Conservation (phyloP, 768 basidiomycete species). For the Boletus rubescentipes region DNA sequence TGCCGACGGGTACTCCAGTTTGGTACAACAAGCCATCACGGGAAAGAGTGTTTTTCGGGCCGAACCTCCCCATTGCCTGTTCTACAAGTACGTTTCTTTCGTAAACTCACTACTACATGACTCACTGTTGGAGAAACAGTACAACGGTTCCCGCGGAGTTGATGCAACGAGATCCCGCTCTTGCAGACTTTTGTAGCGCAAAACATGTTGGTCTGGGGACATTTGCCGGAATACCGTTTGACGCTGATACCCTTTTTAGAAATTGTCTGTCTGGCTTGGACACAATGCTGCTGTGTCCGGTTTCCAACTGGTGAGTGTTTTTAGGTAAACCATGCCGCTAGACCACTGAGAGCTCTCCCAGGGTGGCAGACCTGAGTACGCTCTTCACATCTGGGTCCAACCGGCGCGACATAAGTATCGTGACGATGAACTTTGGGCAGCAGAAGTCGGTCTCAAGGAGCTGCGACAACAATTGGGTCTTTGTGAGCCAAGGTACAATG, state of each 20-base stretch:
- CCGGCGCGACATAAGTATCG: slow-evolving; percentile 27
- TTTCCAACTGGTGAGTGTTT: slow-evolving; percentile 22
- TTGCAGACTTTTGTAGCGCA: slow-evolving; percentile 32
- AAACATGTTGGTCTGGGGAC: slow-evolving; percentile 13
- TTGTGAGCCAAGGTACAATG: slow-evolving; percentile 40
- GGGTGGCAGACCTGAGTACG: slow-evolving; percentile 40
- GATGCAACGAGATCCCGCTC: slow-evolving; percentile 42
- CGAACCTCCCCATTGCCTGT: slow-evolving; percentile 28
- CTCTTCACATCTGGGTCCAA: slow-evolving; percentile 26
- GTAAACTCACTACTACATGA: background rate
- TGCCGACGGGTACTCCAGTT: slow-evolving; percentile 55
- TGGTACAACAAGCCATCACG: slow-evolving; percentile 37
- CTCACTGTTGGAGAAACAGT: slow-evolving; percentile 24
- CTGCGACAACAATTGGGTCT: slow-evolving; percentile 29
- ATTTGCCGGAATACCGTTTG: background rate
- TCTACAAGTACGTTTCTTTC: slow-evolving; percentile 43
- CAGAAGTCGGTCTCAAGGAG: slow-evolving; percentile 32
- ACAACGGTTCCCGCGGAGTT: slow-evolving; percentile 39
- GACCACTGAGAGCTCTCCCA: slow-evolving; percentile 19
- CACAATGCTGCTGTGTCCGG: slow-evolving; percentile 21
- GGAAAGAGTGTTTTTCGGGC: slow-evolving; percentile 30
- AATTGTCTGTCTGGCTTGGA: slow-evolving; percentile 20
- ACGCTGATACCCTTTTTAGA: slow-evolving; percentile 10
- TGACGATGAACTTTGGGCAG: slow-evolving; percentile 35
- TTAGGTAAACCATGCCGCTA: background rate